Evolutionary conservation across 169 alveolate species (phyloP), one percentile per base, ranked within the genome.

Genomic region (Perkinsus olseni): DNA sequence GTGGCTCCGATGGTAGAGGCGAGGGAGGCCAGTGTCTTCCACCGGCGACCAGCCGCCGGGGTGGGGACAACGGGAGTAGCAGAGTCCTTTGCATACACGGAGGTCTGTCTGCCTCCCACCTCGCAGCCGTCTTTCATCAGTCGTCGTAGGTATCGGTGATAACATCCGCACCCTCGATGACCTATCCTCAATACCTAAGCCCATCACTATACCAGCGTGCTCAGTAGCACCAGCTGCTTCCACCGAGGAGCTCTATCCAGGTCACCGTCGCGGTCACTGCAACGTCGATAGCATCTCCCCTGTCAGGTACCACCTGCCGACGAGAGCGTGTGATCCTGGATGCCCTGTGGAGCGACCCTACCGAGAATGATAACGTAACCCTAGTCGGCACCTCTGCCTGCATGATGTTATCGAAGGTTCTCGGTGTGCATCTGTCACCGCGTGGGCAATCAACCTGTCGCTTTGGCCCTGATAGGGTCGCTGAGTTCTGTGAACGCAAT

Each of bases 281-380:
- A n/a, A n/a, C n/a, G n/a, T n/a, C n/a, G n/a, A n/a, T n/a, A n/a
- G n/a, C n/a, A n/a, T n/a, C n/a, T n/a, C n/a, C n/a, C n/a, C n/a
- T n/a, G n/a, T n/a, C n/a, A 62, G 82, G 82, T 28, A 62, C 82
- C 34, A 62, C 82, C 17, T 62, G 82, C 34, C 94, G 45, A 4
- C 93, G 38, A 28, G 94, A 94, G 37, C 93, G 94, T 74, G 91
- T 92, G 31, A 94, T 96, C n/a, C 93, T 96, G 13, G 97, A 96
- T 91, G 95, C 95, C n/a, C 93, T 96, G 91, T 96, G 97, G 97
- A 93, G 95, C 74, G 96, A 95, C 24, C 94, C 95, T 3, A 95
- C 95, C 92, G 97, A 96, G 74, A 91, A 93, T 51, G 94, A 93
- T 74, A 74, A 93, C 51, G 94, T 94, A 40, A 3, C 37, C 8